Evolutionary conservation across 129 eudicot genomes (phyloP).

Genomic region (Saposhnikovia divaricata): DNA sequence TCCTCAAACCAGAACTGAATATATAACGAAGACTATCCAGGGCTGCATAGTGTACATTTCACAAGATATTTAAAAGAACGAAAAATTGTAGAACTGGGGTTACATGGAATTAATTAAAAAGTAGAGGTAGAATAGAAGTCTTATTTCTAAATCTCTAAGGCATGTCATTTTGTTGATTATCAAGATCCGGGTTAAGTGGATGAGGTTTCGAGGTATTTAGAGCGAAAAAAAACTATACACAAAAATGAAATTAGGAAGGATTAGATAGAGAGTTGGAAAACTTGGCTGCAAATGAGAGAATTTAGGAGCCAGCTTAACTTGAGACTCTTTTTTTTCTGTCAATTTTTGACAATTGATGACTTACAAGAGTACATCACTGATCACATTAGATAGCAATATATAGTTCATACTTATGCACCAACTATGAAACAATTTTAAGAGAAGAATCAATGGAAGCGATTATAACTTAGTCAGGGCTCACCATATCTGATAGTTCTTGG

Average conservation of each 20-base stretch:
- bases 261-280: background rate
- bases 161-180: background rate
- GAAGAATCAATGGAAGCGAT: background rate
- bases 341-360: background rate
- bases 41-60: background rate
- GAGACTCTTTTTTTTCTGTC: background rate
- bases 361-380: background rate
- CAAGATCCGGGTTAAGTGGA: background rate
- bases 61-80: background rate
- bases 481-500: slow-evolving; percentile 97
- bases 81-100: background rate
- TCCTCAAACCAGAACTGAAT: background rate
- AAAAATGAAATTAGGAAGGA: background rate
- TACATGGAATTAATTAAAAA: background rate
- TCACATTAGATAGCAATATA: background rate
- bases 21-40: background rate
- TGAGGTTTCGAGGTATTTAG: background rate
- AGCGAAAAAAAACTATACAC: background rate
- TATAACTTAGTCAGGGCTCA: slow-evolving; percentile 24
- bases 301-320: background rate
- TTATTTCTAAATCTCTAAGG: background rate
- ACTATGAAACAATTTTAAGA: background rate
- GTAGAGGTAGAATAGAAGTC: background rate
- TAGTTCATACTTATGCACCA: background rate
- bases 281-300: background rate